Conservation (phyloP, 73 alveolate species). For the Tetrahymena elliotti region DNA sequence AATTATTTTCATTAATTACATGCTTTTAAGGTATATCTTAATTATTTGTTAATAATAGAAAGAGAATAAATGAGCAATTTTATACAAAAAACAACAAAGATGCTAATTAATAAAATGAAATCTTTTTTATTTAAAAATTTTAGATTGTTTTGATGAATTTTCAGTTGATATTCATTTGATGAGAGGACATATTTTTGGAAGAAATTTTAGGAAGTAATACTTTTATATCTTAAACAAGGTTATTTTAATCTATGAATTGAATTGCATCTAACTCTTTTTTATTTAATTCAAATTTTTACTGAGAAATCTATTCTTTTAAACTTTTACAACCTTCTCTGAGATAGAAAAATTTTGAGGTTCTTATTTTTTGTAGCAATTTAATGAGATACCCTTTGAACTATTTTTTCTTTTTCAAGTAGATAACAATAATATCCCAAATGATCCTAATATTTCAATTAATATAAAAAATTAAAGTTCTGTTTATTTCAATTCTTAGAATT, state of each 20-base stretch:
- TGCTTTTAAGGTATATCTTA: too few species aligned
- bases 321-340: not conserved
- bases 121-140: too few species aligned
- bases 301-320: not conserved
- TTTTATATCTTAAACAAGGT: not conserved
- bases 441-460: too few species aligned
- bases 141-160: too few species aligned
- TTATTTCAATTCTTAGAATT: too few species aligned
- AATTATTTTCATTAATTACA: too few species aligned
- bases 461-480: too few species aligned
- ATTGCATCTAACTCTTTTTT: not conserved
- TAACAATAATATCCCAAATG: not conserved
- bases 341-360: not conserved
- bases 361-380: not conserved
- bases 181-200: not conserved
- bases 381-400: not conserved
- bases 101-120: too few species aligned
- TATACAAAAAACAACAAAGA: too few species aligned
- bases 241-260: not conserved
- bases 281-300: not conserved
- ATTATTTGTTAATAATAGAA: too few species aligned
- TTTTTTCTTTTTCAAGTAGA: not conserved
- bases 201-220: not conserved
- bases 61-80: too few species aligned
- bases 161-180: not conserved